Percentiles rank a stretch among this genome's conserved stretches.
phyloP scores from a whole-genome alignment of 148 eudicot species.

The Vaccinium macrocarpon region DNA sequence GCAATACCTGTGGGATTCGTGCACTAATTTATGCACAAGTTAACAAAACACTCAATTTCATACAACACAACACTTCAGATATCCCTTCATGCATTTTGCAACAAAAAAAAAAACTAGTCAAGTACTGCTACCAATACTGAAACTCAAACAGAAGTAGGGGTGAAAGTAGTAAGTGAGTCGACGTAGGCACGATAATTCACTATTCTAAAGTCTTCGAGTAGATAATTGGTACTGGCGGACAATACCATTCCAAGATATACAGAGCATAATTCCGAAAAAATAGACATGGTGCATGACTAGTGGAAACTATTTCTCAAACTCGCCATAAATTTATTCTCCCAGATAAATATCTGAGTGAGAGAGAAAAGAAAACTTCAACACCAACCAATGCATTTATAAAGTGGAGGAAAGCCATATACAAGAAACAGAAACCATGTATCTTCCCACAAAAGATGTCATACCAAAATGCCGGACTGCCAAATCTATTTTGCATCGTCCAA shows the following conservation, averaged over 20 bases:
- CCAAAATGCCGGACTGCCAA: not conserved
- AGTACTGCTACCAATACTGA: not conserved
- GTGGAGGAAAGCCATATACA: not conserved
- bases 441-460: not conserved
- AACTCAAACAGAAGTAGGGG: not conserved
- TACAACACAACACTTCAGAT: not conserved
- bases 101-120: not conserved
- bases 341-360: not conserved
- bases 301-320: not conserved
- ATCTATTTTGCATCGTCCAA: not conserved
- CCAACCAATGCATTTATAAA: no score
- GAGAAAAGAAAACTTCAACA: not conserved
- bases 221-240: not conserved
- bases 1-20: slow-evolving; percentile 23
- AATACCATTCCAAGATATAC: not conserved
- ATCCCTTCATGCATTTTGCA: not conserved
- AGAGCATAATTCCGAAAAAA: not conserved
- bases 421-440: not conserved
- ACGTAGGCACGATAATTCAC: no score
- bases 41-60: not conserved
- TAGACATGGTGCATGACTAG: not conserved
- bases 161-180: no score
- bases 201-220: not conserved
- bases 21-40: not conserved
- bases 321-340: not conserved